These are phyloP conservation scores for Porphyrellus cyaneotinctus DNA, from an alignment of 768 basidiomycete genomes.

Conservation along the genomic window DNA sequence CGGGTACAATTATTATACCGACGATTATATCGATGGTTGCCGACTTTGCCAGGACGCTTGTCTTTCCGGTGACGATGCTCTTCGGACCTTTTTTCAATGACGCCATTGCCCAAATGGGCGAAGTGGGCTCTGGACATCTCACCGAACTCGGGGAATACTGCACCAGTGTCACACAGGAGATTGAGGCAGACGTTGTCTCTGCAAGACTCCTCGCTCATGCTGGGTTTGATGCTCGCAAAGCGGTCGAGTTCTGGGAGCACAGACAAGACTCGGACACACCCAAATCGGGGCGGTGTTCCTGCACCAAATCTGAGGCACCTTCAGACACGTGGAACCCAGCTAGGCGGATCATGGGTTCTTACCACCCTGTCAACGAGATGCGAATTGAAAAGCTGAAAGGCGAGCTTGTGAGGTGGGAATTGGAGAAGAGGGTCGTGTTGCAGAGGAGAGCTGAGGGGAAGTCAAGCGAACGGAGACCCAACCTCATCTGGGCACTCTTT, in stretches of 20 bases:
- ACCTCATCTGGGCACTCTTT: constrained; percentile 9
- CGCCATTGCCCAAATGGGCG: constrained; percentile 77
- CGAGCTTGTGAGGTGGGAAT: constrained; percentile 47
- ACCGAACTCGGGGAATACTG: constrained; percentile 69
- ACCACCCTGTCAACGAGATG: constrained; percentile 45
- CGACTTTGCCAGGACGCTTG: constrained; percentile 70
- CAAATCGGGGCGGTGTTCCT: constrained; percentile 20
- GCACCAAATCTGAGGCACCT: constrained; percentile 12
- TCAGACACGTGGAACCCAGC: constrained; percentile 16
- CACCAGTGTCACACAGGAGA: constrained; percentile 78
- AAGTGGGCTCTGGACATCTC: constrained; percentile 72
- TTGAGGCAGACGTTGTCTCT: constrained; percentile 90
- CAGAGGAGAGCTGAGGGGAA: constrained; percentile 21
- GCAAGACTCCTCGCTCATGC: constrained; percentile 86
- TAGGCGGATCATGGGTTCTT: constrained; percentile 34
- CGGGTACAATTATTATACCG: constrained; percentile 76
- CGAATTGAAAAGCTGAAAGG: constrained; percentile 37
- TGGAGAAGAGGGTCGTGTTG: constrained; percentile 30
- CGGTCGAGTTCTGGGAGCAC: constrained; percentile 80
- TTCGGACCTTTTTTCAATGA: constrained; percentile 96
- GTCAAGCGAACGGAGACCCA: constrained; percentile 12
- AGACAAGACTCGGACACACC: constrained; percentile 32
- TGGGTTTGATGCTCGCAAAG: constrained; percentile 81
- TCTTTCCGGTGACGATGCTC: constrained; percentile 88
- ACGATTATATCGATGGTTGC: constrained; percentile 71